Conservation (phyloP, 2,329 filamentous ascomycete genomes). For the Cordyceps tenuipes region DNA sequence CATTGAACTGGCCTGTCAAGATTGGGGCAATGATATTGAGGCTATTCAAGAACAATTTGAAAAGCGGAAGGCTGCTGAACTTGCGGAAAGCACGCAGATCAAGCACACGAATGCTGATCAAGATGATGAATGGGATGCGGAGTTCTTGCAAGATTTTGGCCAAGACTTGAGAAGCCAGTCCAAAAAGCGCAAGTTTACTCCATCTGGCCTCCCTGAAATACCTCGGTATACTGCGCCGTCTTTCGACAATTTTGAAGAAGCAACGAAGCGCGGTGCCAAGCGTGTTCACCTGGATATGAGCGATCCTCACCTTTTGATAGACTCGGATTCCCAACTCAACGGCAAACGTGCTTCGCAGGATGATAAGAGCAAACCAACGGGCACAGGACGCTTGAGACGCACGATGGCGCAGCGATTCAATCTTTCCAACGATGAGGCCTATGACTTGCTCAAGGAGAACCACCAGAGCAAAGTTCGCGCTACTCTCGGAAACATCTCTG, state of each 20-base stretch:
- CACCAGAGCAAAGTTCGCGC: constrained; percentile 93
- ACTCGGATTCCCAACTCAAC: constrained; percentile 59
- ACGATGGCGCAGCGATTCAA: constrained; percentile 81
- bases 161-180: constrained; percentile 38
- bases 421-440: constrained; percentile 91
- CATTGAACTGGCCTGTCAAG: constrained; percentile 74
- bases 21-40: constrained; percentile 65
- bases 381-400: constrained; percentile 60
- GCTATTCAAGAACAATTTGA: constrained; percentile 34
- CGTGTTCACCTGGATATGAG: constrained; percentile 78
- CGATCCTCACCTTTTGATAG: constrained; percentile 78
- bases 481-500: constrained; percentile 80
- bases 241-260: constrained; percentile 72
- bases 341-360: constrained; percentile 51
- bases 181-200: constrained; percentile 61
- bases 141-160: constrained; percentile 45
- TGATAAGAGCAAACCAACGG: constrained; percentile 56
- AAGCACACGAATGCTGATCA: constrained; percentile 30
- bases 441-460: constrained; percentile 92
- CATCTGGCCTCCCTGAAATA: constrained; percentile 50
- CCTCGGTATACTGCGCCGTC: constrained; percentile 56
- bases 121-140: constrained; percentile 56
- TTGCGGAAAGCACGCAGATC: constrained; percentile 24
- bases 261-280: constrained; percentile 65
- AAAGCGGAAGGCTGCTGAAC: constrained; percentile 23